A percentile compares a stretch with the other conserved stretches of the same genome.
Conservation (phyloP, 2,329 filamentous ascomycete species). For the Endothia cerciana region DNA sequence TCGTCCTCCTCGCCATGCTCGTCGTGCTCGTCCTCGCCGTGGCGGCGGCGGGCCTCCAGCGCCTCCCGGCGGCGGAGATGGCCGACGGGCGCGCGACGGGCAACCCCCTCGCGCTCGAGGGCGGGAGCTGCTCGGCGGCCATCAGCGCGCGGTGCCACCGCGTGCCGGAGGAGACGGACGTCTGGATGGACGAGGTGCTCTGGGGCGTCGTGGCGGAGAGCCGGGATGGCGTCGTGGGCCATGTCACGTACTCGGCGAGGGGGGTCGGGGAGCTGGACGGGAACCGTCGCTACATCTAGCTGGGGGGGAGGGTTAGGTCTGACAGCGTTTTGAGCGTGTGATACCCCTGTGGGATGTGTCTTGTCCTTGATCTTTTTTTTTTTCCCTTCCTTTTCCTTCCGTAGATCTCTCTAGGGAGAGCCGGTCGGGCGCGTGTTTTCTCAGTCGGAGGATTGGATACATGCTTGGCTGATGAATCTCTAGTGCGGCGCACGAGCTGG, state of each 20-base stretch:
- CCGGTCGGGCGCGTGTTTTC: not conserved
- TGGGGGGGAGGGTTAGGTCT: too few relatives aligned
- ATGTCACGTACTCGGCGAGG: constrained; percentile 50
- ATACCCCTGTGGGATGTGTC: not conserved
- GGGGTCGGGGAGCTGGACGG: constrained; percentile 40
- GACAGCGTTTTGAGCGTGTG: not conserved
- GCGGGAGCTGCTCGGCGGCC: constrained; percentile 56
- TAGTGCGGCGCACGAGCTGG: constrained; percentile 11
- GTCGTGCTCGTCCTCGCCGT: constrained; percentile 40
- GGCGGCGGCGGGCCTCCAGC: constrained; percentile 45
- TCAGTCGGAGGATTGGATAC: constrained; percentile 13
- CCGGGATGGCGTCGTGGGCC: constrained; percentile 41
- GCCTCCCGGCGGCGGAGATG: constrained; percentile 41
- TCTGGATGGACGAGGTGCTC: constrained; percentile 44
- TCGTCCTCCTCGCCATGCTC: constrained; percentile 47
- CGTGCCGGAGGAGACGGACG: constrained; percentile 35
- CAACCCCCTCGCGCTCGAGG: constrained; percentile 53
- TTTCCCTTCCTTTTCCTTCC: not conserved
- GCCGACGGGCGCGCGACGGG: constrained; percentile 44
- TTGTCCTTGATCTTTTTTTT: constrained; percentile 17
- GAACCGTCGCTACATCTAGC: constrained; percentile 44
- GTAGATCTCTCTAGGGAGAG: too few relatives aligned
- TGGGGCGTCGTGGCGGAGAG: constrained; percentile 53
- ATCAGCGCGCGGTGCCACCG: constrained; percentile 54
- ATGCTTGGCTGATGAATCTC: not conserved